Evolutionary conservation across 2,329 filamentous ascomycete species (phyloP).

Genomic region (Cordyceps cicadae): DNA sequence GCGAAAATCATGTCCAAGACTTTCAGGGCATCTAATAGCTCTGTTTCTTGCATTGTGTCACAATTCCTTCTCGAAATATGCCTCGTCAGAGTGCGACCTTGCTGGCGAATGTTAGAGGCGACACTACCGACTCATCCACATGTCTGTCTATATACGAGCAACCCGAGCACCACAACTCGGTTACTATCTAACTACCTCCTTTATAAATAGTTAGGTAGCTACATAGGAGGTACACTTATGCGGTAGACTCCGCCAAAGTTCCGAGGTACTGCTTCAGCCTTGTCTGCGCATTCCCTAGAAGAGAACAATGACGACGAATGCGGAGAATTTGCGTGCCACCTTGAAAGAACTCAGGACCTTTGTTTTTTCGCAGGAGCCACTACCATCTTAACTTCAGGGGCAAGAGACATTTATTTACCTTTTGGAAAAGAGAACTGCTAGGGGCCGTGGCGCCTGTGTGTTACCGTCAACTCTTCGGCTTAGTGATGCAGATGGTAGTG

Average conservation of each 20-base stretch:
- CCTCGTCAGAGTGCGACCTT: neutral
- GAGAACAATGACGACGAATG: neutral
- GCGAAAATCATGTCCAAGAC: no score
- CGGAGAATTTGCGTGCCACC: neutral
- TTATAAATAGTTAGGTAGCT: neutral
- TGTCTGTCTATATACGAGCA: neutral
- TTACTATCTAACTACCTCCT: no score
- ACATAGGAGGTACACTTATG: no score
- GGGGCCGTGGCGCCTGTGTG: no score
- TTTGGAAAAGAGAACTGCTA: neutral
- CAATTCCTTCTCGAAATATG: neutral
- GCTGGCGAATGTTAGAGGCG: neutral
- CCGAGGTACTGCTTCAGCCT: neutral
- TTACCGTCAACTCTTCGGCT: no score
- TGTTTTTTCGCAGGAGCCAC: neutral
- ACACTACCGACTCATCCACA: neutral
- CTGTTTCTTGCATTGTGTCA: neutral
- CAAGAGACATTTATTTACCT: neutral
- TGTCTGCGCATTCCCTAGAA: neutral
- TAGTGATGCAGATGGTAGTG: no score
- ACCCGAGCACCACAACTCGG: neutral
- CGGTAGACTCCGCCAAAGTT: neutral
- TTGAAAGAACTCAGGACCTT: neutral
- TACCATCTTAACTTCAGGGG: neutral
- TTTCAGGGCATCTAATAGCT: no score